Conservation (phyloP, 2,329 filamentous ascomycete species). For the Alternaria metachromatica region DNA sequence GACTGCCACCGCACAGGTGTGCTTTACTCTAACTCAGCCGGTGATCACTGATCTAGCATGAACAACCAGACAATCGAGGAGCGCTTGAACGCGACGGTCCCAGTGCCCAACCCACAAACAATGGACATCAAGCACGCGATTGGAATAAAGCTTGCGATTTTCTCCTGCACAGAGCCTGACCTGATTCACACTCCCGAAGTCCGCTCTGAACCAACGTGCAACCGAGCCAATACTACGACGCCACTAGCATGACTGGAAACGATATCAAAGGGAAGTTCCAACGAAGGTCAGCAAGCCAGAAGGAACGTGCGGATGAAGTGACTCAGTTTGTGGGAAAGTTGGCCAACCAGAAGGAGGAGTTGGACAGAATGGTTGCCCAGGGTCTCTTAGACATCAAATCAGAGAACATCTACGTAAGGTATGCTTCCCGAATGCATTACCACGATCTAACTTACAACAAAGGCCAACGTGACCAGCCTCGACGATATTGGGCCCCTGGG, state of each 20-base stretch:
- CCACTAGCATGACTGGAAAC: background rate
- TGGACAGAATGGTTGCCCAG: background rate
- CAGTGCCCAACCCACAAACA: background rate
- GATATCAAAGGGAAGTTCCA: background rate
- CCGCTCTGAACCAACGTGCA: background rate
- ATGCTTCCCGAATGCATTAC: background rate
- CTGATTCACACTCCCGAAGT: background rate
- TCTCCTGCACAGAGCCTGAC: background rate
- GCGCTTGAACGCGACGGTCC: background rate
- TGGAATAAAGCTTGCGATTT: background rate
- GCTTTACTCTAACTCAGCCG: background rate
- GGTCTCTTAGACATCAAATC: background rate
- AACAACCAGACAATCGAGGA: background rate
- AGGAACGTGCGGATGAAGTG: background rate
- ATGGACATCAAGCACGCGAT: background rate
- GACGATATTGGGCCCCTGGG: background rate
- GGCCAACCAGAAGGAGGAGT: background rate
- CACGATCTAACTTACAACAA: background rate
- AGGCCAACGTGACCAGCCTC: background rate
- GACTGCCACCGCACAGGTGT: background rate
- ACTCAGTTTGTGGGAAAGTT: background rate
- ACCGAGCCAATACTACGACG: background rate
- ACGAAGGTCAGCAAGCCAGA: background rate
- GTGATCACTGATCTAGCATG: background rate
- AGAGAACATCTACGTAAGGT: background rate